Conservation (phyloP, 2,329 filamentous ascomycete genomes). For the Diaporthe vexans region DNA sequence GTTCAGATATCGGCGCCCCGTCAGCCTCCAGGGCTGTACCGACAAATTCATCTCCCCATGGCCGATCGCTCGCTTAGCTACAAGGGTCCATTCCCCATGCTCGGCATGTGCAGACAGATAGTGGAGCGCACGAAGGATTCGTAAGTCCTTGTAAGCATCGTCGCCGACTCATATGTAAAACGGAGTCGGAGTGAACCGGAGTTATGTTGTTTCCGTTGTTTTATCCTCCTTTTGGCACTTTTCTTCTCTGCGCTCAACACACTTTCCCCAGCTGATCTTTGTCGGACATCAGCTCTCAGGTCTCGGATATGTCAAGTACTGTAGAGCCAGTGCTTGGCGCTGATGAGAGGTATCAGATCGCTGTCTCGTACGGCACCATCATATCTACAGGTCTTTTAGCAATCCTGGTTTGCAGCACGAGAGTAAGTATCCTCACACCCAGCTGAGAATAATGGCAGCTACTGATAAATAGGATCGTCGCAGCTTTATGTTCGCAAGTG, state of each 20-base stretch:
- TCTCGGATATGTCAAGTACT: neutral
- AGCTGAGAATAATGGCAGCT: neutral
- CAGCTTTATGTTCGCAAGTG: slow-evolving; percentile 12
- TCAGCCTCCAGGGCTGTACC: neutral
- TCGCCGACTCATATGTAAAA: neutral
- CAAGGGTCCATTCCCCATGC: neutral
- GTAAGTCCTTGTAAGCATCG: neutral
- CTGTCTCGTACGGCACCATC: slow-evolving; percentile 39
- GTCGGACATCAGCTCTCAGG: neutral
- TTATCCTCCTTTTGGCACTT: neutral
- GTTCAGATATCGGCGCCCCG: neutral
- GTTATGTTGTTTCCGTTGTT: neutral
- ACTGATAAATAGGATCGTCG: neutral
- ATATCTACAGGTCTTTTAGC: slow-evolving; percentile 35
- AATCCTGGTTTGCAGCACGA: slow-evolving; percentile 35
- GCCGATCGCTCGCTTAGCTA: slow-evolving; percentile 1
- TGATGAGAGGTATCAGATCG: slow-evolving; percentile 37
- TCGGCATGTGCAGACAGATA: neutral
- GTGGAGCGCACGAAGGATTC: neutral
- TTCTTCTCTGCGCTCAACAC: neutral
- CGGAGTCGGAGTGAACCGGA: neutral
- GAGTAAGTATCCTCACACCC: neutral
- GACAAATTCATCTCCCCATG: slow-evolving; percentile 5
- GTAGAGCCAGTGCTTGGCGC: neutral
- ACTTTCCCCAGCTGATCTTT: neutral